Conservation (phyloP, 805 yeast species). For the Debaryomyces hansenii region DNA sequence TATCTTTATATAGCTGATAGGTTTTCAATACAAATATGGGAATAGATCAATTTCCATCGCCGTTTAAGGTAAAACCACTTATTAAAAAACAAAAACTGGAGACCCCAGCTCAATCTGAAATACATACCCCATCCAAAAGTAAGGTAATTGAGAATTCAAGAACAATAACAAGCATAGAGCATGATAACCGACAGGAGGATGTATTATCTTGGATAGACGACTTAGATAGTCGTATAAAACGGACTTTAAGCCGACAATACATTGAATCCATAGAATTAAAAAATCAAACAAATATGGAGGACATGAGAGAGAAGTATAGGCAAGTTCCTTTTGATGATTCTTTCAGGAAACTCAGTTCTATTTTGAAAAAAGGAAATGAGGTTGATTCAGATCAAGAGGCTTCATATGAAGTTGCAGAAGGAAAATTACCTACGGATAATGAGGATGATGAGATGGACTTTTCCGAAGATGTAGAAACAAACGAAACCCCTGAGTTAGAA, state of each 20-base stretch:
- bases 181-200: conserved; percentile 11
- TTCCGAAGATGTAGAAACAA: background rate
- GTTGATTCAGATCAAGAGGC: conserved; percentile 1
- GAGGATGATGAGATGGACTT: conserved; percentile 10
- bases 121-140: background rate
- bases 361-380: conserved; percentile 2
- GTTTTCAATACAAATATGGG: background rate
- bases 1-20: no score
- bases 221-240: conserved; percentile 20
- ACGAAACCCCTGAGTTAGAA: background rate
- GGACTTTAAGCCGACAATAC: conserved; percentile 17
- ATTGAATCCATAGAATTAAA: conserved; percentile 14
- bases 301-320: conserved; percentile 22
- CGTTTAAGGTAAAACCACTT: conserved; percentile 14
- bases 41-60: conserved; percentile 19
- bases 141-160: background rate
- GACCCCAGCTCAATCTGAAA: background rate
- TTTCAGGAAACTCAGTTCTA: conserved; percentile 21
- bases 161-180: background rate
- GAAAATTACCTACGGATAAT: background rate
- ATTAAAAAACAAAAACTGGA: background rate
- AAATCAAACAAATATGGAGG: conserved; percentile 13
- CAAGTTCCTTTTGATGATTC: conserved; percentile 23
- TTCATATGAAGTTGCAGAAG: background rate
- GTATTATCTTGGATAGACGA: conserved; percentile 31